Base-by-base conservation (phyloP, 352 stramenopile genomes). In the Globisporangium iwayamae region DNA sequence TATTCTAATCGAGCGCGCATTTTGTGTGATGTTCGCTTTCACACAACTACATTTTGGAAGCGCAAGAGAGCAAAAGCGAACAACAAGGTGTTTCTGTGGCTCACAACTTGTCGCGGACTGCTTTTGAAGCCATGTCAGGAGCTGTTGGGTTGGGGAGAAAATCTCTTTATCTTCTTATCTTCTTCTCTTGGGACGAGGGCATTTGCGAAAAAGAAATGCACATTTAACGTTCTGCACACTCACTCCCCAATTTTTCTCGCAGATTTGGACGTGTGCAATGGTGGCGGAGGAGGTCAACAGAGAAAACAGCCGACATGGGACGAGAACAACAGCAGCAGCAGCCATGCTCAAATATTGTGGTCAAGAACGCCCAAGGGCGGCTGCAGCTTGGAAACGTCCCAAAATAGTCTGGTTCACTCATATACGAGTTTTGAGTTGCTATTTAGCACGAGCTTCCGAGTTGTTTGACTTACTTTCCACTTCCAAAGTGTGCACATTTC, bases 51-150 rank as follows among this genome's bases (percentile, higher is more conserved):
- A n/a, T n/a, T 46, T 46, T n/a, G 39, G 32, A 38, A 38, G 48
- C 25, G 50, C 50, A 25, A 41, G 50, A 56, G 50, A 56, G 50
- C 16, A 56, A 56, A 56, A 39, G 5, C 25, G 50, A 56, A 56
- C 28, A 56, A 25, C 28, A 56, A 39, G n/a, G 4, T 18, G 20
- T 53, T 53, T 18, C 34, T 55, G 50, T 55, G 34, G 34, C 6
- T 11, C 10, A n/a, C 34, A 6, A 38, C 47, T 55, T 34, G 34
- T 56, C 32, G 34, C 50, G 6, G 34, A 11, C 13, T 4, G 39
- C n/a, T n/a, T n/a, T n/a, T 41, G 50, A 10, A 56, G 28, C 50
- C 50, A 56, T 54, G 20, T 28, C 34, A 38, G 34, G 34, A 38
- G 32, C 32, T n/a, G n/a, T n/a, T n/a, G n/a, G n/a, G 32, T 36